Percentiles rank a stretch among this genome's conserved stretches.
Conservation (phyloP, 768 basidiomycete species). For the Russula abietina region DNA sequence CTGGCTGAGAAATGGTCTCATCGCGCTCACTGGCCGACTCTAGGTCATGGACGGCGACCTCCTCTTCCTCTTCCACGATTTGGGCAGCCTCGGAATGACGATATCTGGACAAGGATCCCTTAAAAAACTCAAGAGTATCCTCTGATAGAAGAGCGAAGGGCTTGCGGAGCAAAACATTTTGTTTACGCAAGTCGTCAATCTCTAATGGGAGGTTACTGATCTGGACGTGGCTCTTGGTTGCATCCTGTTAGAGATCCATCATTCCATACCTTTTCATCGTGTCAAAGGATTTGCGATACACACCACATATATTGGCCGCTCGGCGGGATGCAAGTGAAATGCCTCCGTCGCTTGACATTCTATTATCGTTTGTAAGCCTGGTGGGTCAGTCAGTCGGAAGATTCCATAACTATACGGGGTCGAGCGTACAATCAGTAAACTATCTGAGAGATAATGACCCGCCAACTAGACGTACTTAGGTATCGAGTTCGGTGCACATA, state of each 20-base stretch:
- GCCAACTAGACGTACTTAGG: slow-evolving; percentile 50
- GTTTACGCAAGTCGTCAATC: slow-evolving; percentile 69
- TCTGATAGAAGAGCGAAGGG: neutral
- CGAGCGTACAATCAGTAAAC: neutral
- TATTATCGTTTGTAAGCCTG: too few relatives aligned
- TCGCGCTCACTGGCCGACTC: neutral
- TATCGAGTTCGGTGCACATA: slow-evolving; percentile 75
- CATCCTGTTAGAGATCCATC: slow-evolving; percentile 47
- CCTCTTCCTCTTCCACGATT: neutral
- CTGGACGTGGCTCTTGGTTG: slow-evolving; percentile 78
- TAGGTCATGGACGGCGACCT: neutral
- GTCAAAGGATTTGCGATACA: slow-evolving; percentile 28
- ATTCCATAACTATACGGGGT: slow-evolving; percentile 68
- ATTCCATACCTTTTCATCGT: neutral
- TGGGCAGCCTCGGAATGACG: neutral
- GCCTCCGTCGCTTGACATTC: too few relatives aligned
- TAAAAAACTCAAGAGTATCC: neutral
- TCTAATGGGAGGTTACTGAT: slow-evolving; percentile 68
- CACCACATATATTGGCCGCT: slow-evolving; percentile 81
- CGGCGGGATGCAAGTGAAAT: too few relatives aligned
- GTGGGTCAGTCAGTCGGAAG: too few relatives aligned
- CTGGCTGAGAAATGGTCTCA: neutral
- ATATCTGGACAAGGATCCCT: neutral
- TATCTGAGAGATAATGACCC: too few relatives aligned
- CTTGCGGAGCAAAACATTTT: neutral